Evolutionary conservation across 2,329 filamentous ascomycete genomes (phyloP), one percentile per base, ranked within the genome.

Genomic region (Aureobasidium musti): DNA sequence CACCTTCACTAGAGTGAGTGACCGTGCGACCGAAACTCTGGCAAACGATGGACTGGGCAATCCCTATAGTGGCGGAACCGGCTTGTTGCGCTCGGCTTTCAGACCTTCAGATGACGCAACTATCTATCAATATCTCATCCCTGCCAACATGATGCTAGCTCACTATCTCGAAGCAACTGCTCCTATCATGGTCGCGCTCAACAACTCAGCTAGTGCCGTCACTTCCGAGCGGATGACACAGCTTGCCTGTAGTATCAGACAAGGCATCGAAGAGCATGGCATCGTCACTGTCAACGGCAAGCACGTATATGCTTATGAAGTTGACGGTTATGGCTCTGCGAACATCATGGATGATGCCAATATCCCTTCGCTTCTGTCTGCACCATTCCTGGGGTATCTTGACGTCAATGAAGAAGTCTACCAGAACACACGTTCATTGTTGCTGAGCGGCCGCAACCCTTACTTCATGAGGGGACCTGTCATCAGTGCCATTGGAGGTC

Each of bases 101-200:
- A 76, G 82, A 13, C 82, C 82, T 3, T 81, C 79, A 33, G 82
- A 84, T 69, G 82, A 84, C 70, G 71, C 79, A 0, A 82, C 81
- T 7, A 82, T 83, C 57, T 83, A 77, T 69, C 81, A 83, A 69
- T 74, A 81, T 59, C 80, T 81, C 72, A 80, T 83, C 26, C 81
- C 81, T 0, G 75, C 79, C 63, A 84, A 83, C 65, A 92, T 92
- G 89, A 91, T 91, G 89, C 88, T 92, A 70, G 82, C 87, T 37
- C 79, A 83, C 26, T 90, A 87, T 71, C 82, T 92, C 3, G 78
- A 79, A 13, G 79, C 81, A 0, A 79, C 83, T 0, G 79, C 81
- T 19, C 74, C 79, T 6, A 86, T 88, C 71, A 84, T 86, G 80
- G 77, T 75, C 39, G 76, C 78, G 59, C 76, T 87, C 41, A 76